Evolutionary conservation across 1,284 basidiomycete genomes (phyloP), one percentile per base, ranked within the genome.

Genomic region (Coriolopsis trogii): DNA sequence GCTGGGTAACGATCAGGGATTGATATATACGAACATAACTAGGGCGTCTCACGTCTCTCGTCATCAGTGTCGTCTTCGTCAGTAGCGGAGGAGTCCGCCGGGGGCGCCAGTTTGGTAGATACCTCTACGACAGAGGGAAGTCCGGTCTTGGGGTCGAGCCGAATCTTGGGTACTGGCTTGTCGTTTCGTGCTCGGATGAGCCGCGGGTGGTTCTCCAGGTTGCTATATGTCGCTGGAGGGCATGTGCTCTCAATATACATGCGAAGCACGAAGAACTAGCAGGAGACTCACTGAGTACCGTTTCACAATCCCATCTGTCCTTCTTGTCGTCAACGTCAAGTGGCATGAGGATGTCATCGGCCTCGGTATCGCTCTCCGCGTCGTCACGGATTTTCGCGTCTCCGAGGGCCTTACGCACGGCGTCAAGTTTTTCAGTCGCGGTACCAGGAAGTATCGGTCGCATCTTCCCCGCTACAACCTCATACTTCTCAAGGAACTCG

Each of bases 291-390:
- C 95, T 87, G 1, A 98, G 75, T 45, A 98, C 90, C 0, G 92
- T 95, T 71, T 98, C 93, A 53, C 92, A 95, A 67, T 98, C 95
- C 95, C 95, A 98, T 55, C 85, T 78, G 55, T 92, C 87, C 61
- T 87, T 85, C 60, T 85, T 84, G 46, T 86, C 82, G 42, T 84
- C 82, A 16, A 79, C 71, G 29, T 83, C 75, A 9, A 80, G 67
- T 23, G 75, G 77, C 66, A 80, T 76, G 36, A 80, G 68, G 30
- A 85, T 73, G 31, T 80, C 75, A 10, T 77, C 76, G 25, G 81
- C 79, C 4, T 77, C 72, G 15, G 72, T 69, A 10, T 73, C 74
- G 37, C 51, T 56, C 26, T 51, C 53, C 28, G 51, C 53, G 12
- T 47, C 51, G 15, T 67, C 70, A 4, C 81, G 75, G 34, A 78